These are phyloP conservation scores for Globisporangium perplexum DNA, from an alignment of 352 stramenopile genomes.

Conservation along the genomic window DNA sequence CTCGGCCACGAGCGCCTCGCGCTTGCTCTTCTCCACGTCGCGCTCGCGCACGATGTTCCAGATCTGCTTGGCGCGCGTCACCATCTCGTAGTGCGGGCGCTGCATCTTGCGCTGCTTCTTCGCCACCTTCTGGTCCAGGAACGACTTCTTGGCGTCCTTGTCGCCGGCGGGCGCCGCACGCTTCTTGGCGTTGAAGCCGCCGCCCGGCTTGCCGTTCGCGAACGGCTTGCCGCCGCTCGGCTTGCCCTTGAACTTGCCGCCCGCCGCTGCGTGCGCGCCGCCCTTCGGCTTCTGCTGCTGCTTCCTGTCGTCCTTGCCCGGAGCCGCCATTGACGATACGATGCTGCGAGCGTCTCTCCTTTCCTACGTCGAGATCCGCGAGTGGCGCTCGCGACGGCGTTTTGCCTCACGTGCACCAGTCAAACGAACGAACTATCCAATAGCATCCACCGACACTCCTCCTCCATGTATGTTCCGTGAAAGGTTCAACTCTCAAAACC, in stretches of 20 bases:
- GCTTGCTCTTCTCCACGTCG: constrained; percentile 79
- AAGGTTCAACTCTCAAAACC: background rate
- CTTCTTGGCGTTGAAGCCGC: constrained; percentile 55
- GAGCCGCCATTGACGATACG: background rate
- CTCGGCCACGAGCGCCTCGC: constrained; percentile 84
- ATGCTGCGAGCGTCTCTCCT: too few species aligned
- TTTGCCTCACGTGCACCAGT: background rate
- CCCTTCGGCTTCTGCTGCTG: constrained; percentile 9
- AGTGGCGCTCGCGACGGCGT: background rate
- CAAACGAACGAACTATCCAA: background rate
- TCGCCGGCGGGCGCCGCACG: constrained; percentile 36
- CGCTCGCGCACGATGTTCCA: constrained; percentile 94
- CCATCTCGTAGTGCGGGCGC: constrained; percentile 91
- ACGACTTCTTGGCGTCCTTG: constrained; percentile 72
- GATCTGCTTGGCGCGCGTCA: constrained; percentile 91
- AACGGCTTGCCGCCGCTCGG: background rate
- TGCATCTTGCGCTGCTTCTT: constrained; percentile 95
- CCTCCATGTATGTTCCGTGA: background rate
- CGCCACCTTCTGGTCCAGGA: constrained; percentile 81
- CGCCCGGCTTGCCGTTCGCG: constrained; percentile 1
- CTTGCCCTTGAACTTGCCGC: constrained; percentile 6
- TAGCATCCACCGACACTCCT: too few species aligned
- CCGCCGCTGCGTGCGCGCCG: background rate
- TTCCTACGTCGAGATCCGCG: background rate
- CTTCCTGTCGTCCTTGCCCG: constrained; percentile 15